Percentiles rank a stretch among this genome's conserved stretches.
Evolutionary conservation across 2,329 filamentous ascomycete species (phyloP).

Genomic region (Lomentospora prolificans): DNA sequence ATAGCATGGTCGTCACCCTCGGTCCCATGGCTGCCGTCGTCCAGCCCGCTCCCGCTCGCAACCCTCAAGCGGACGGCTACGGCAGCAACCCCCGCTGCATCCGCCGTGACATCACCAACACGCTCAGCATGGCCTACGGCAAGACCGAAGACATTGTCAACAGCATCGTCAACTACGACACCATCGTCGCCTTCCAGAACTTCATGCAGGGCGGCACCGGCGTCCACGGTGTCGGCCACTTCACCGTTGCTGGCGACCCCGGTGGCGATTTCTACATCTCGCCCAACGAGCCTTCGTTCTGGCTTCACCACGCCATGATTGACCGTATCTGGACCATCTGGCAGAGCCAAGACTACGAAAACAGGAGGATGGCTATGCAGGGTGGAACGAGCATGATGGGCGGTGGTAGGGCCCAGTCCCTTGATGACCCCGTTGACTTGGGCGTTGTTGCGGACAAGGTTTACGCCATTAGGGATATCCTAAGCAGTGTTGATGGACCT

Average conservation of each 20-base stretch:
- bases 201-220: slow-evolving; percentile 24
- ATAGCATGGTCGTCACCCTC: slow-evolving; percentile 18
- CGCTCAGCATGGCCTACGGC: slow-evolving; percentile 18
- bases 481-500: slow-evolving; percentile 19
- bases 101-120: slow-evolving; percentile 27
- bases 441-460: slow-evolving; percentile 15
- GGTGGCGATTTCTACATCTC: slow-evolving; percentile 22
- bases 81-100: slow-evolving; percentile 36
- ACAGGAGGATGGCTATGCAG: slow-evolving; percentile 8
- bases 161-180: slow-evolving; percentile 15
- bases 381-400: slow-evolving; percentile 11
- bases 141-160: slow-evolving; percentile 21
- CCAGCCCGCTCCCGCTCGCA: slow-evolving; percentile 9
- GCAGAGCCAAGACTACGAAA: slow-evolving; percentile 16
- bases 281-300: slow-evolving; percentile 20
- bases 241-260: slow-evolving; percentile 26
- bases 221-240: slow-evolving; percentile 29
- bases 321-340: slow-evolving; percentile 20
- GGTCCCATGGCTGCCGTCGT: slow-evolving; percentile 18
- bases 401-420: slow-evolving; percentile 11
- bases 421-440: slow-evolving; percentile 19
- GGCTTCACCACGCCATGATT: slow-evolving; percentile 18
- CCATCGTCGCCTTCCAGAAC: slow-evolving; percentile 13
- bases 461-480: slow-evolving; percentile 20
- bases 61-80: slow-evolving; percentile 11